Conservation (phyloP, 2,329 filamentous ascomycete genomes). For the Tolypocladium paradoxum region DNA sequence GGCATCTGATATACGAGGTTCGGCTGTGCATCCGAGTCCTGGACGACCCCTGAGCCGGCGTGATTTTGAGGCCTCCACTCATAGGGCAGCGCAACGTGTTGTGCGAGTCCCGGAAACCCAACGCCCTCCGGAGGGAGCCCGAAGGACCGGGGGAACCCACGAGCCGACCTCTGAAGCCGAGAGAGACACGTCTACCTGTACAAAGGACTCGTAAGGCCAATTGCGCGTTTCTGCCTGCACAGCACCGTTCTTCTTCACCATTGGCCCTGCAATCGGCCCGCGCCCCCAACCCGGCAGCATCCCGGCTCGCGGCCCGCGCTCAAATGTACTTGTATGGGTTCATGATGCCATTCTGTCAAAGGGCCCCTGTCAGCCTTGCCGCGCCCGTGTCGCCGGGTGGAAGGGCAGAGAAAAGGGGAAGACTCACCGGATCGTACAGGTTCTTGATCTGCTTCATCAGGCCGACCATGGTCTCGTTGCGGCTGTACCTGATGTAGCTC, state of each 20-base stretch:
- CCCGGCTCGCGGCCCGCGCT: not conserved
- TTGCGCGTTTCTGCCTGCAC: not conserved
- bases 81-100: not conserved
- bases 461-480: slow-evolving; percentile 73
- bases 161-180: not conserved
- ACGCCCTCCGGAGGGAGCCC: not conserved
- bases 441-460: slow-evolving; percentile 95
- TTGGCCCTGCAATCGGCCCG: not conserved
- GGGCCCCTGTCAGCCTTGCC: slow-evolving; percentile 14
- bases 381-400: not conserved
- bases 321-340: slow-evolving; percentile 96
- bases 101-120: not conserved
- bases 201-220: not conserved
- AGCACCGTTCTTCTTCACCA: not conserved
- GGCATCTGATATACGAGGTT: not conserved
- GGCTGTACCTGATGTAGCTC: slow-evolving; percentile 86
- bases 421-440: slow-evolving; percentile 82
- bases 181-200: not conserved
- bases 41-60: not conserved
- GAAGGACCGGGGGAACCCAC: not conserved
- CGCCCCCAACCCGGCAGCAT: not conserved
- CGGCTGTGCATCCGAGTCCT: not conserved
- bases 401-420: slow-evolving; percentile 2
- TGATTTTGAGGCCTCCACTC: slow-evolving; percentile 1
- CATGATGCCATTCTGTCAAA: slow-evolving; percentile 81